A percentile compares a stretch with the other conserved stretches of the same genome.
Evolutionary conservation across 2,329 filamentous ascomycete genomes (phyloP).

Genomic region (Trichoderma sp.): DNA sequence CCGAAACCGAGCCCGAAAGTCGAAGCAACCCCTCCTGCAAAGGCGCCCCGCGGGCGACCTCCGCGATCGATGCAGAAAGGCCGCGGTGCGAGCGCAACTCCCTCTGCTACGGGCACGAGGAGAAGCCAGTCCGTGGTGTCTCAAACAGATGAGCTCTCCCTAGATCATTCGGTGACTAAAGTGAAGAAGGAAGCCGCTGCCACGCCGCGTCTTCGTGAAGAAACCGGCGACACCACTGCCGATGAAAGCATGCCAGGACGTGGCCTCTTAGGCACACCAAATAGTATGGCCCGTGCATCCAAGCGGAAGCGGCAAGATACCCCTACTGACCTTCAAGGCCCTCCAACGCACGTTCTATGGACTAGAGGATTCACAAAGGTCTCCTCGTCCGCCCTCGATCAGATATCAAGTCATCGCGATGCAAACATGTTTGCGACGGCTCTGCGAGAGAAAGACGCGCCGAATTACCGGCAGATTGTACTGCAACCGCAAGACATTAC

Average conservation of each 20-base stretch:
- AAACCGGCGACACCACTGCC: constrained; percentile 59
- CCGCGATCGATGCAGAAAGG: constrained; percentile 44
- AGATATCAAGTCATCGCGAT: constrained; percentile 75
- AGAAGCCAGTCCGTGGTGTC: constrained; percentile 53
- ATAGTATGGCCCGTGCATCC: constrained; percentile 44
- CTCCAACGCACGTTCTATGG: constrained; percentile 71
- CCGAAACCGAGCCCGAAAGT: constrained; percentile 38
- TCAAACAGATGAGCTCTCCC: constrained; percentile 53
- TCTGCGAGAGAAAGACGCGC: constrained; percentile 74
- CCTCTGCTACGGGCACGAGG: constrained; percentile 42
- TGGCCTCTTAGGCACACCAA: constrained; percentile 44
- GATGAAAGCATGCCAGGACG: constrained; percentile 55
- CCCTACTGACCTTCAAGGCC: constrained; percentile 52
- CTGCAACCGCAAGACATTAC: constrained; percentile 77
- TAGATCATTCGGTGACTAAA: constrained; percentile 49
- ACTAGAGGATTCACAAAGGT: constrained; percentile 77
- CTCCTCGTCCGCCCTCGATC: constrained; percentile 72
- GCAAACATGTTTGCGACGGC: constrained; percentile 80
- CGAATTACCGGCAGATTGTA: constrained; percentile 74
- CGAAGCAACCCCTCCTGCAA: constrained; percentile 33
- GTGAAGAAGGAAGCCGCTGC: constrained; percentile 63
- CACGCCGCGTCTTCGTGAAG: constrained; percentile 59
- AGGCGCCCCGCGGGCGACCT: constrained; percentile 41
- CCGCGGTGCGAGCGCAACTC: constrained; percentile 42
- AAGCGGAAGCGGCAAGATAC: constrained; percentile 64